Base-by-base conservation (phyloP, 1,139 yeast species). In the Candida neerlandica region DNA sequence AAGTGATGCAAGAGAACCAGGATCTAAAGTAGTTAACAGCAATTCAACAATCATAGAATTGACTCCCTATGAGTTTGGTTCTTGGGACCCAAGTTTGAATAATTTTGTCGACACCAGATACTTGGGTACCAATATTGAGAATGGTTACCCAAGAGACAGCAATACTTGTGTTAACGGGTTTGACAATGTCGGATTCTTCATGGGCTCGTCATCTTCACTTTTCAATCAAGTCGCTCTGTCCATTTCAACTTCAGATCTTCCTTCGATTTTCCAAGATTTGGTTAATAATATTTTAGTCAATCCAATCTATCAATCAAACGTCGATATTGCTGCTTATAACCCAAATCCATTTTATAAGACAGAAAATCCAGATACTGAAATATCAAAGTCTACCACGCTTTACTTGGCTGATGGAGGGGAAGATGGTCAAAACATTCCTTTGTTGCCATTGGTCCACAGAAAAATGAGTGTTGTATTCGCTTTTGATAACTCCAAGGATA, bases 141-240 rank as follows among this genome's bases (percentile, higher is more conserved):
- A 70, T 50, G 78, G 78, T 48, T 51, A 21, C 67, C 74, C 12
- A 26, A 26, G 4, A 58, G 59, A 33, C 16, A 33, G 18, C 11
- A 29, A 29, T 43, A 58, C 54, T 21, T 88, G 96, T 69, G 68
- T 81, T 49, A 77, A 74, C 12, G 96, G 95, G 1, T 84, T 78
- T 55, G 96, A 88, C 65, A 88, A 88, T 62, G 86, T 88, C 4
- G 96, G 92, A 1, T 88, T 81, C 63, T 73, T 86, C 41, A 68
- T 87, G 67, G 96, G 95, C 41, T 85, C 95, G 1, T 86, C 95
- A 0, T 85, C 96, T 0, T 77, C 94, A 0, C 71, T 90, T 49
- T 89, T 89, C 71, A 41, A 41, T 10, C 26, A 29, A 29, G 37
- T 21, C 3, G 43, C 48, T 6, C 19, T 46, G 12, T n/a, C 44